Conservation (phyloP, 306 rosid genomes). For the Carpinus viminea region DNA sequence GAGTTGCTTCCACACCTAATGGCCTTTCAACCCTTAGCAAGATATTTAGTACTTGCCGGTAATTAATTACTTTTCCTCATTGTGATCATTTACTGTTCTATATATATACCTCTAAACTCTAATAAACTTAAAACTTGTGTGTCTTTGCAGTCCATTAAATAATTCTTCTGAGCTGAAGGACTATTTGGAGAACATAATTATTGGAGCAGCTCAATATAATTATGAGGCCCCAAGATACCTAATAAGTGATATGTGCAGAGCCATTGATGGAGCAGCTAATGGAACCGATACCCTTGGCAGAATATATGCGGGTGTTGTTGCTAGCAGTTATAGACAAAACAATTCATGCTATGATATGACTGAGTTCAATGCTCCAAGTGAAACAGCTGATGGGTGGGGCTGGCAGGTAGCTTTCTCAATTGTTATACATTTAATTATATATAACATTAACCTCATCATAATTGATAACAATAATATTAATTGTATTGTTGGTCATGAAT, state of each 20-base stretch:
- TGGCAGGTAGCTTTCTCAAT: slow-evolving; percentile 39
- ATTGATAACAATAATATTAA: too few species aligned
- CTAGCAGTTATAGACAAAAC: background rate
- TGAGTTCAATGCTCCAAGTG: slow-evolving; percentile 10
- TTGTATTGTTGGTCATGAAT: too few species aligned
- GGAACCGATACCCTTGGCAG: slow-evolving; percentile 27
- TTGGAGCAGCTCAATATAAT: slow-evolving; percentile 33
- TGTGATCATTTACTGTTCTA: too few species aligned
- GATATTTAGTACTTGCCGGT: slow-evolving; percentile 57
- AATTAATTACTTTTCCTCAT: background rate
- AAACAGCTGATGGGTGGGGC: slow-evolving; percentile 31
- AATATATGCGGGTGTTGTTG: slow-evolving; percentile 36
- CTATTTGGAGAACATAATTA: slow-evolving; percentile 15
- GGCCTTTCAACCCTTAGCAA: slow-evolving; percentile 50
- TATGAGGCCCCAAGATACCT: slow-evolving; percentile 23
- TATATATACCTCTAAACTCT: background rate
- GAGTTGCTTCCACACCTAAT: slow-evolving; percentile 32
- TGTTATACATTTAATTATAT: too few species aligned
- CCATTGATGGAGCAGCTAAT: slow-evolving; percentile 29
- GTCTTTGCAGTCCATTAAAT: slow-evolving; percentile 22
- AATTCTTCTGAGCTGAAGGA: slow-evolving; percentile 30
- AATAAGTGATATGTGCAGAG: slow-evolving; percentile 28
- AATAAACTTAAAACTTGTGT: background rate
- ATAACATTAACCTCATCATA: too few species aligned
- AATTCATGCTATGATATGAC: slow-evolving; percentile 30